A percentile compares a stretch with the other conserved stretches of the same genome.
Conservation (phyloP, 1,284 basidiomycete species). For the Fomitiporia mediterranea region DNA sequence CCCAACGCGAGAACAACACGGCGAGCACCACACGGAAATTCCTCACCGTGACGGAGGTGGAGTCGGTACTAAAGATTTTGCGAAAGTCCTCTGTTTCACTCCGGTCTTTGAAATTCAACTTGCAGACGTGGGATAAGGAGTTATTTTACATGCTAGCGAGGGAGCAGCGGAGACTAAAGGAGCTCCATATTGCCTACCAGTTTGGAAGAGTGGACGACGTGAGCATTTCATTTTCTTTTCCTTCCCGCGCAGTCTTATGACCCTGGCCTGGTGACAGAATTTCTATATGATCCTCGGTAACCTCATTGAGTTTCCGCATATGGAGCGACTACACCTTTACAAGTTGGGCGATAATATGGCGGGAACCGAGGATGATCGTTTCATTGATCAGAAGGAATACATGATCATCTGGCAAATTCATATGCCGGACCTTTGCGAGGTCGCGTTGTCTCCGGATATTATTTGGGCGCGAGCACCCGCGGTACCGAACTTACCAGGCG, state of each 20-base stretch:
- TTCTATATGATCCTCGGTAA: slow-evolving; percentile 20
- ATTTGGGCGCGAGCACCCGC: slow-evolving; percentile 12
- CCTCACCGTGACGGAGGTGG: slow-evolving; percentile 12
- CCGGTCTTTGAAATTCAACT: slow-evolving; percentile 16
- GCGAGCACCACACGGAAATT: background rate
- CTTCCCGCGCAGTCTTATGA: no score
- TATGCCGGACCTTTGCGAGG: slow-evolving; percentile 20
- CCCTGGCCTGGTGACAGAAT: no score
- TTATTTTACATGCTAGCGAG: slow-evolving; percentile 20
- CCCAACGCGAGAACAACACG: background rate
- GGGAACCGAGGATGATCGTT: slow-evolving; percentile 2
- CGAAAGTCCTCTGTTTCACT: slow-evolving; percentile 5
- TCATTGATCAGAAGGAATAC: slow-evolving; percentile 19
- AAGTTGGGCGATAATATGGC: slow-evolving; percentile 16
- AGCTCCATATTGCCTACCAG: slow-evolving; percentile 17
- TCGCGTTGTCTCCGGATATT: slow-evolving; percentile 18
- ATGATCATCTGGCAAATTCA: slow-evolving; percentile 20
- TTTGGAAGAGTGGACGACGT: slow-evolving; percentile 13
- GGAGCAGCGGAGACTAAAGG: slow-evolving; percentile 12
- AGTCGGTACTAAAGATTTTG: slow-evolving; percentile 2
- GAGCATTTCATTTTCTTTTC: background rate
- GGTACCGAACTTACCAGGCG: background rate
- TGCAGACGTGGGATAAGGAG: slow-evolving; percentile 20
- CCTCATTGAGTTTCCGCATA: slow-evolving; percentile 18
- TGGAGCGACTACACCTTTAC: slow-evolving; percentile 20